Evolutionary conservation across 2,329 filamentous ascomycete genomes (phyloP).

Genomic region (Stemphylium beticola): DNA sequence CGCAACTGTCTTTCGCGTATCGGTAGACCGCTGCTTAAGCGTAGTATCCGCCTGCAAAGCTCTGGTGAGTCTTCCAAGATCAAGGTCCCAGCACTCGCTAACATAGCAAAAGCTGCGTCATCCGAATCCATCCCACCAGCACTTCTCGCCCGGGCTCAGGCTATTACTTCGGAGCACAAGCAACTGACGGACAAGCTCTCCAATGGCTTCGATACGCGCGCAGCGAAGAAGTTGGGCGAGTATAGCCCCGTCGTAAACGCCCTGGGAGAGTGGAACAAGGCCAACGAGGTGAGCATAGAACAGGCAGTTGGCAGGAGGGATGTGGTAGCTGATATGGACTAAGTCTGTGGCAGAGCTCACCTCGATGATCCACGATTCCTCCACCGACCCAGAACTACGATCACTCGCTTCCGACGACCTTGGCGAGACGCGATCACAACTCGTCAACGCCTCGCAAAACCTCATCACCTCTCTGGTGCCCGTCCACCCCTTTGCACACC

Average conservation of each 20-base stretch:
- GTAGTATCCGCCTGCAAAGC: conserved; percentile 36
- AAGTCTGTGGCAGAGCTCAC: conserved; percentile 72
- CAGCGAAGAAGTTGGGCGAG: conserved; percentile 65
- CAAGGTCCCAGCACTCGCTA: conserved; percentile 7
- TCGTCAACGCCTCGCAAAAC: conserved; percentile 68
- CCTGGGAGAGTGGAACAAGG: conserved; percentile 63
- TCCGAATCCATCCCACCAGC: conserved; percentile 57
- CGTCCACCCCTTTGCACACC: conserved; percentile 83
- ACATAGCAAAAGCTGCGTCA: conserved; percentile 25
- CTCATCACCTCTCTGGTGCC: conserved; percentile 83
- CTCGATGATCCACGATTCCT: conserved; percentile 73
- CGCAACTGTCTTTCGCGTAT: conserved; percentile 54
- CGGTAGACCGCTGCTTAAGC: conserved; percentile 41
- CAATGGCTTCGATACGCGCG: conserved; percentile 61
- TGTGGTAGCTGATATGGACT: conserved; percentile 26
- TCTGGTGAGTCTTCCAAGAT: conserved; percentile 23
- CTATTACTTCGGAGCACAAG: conserved; percentile 62
- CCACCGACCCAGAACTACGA: conserved; percentile 65
- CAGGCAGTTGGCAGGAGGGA: neutral
- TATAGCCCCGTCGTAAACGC: conserved; percentile 59
- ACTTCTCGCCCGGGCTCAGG: conserved; percentile 62
- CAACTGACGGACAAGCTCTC: conserved; percentile 59
- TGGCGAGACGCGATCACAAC: conserved; percentile 64
- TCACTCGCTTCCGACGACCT: conserved; percentile 73
- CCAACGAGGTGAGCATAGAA: conserved; percentile 58